phyloP scores from a whole-genome alignment of 192 early-diverging fungal genomes.

The Backusella australiensis region DNA sequence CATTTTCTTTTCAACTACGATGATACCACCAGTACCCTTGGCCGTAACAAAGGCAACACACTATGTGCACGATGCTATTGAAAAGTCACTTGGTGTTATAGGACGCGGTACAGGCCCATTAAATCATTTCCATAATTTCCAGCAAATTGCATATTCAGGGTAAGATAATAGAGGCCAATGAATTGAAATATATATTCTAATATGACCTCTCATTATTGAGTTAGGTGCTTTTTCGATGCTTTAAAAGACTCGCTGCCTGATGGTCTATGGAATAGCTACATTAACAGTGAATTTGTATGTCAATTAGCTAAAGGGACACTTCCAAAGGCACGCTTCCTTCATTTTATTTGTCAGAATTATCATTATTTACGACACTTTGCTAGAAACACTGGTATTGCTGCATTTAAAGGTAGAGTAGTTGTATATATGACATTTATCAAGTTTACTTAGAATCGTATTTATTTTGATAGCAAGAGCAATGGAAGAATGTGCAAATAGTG shows the following conservation, averaged over 20 bases:
- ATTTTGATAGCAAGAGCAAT: background rate
- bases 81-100: constrained; percentile 48
- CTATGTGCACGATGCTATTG: constrained; percentile 69
- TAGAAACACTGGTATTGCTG: constrained; percentile 68
- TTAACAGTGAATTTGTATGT: constrained; percentile 69
- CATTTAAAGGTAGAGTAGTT: constrained; percentile 58
- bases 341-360: constrained; percentile 86
- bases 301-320: constrained; percentile 73
- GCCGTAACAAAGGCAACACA: constrained; percentile 56
- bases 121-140: constrained; percentile 66
- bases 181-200: background rate
- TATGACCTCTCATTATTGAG: background rate
- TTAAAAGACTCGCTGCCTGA: constrained; percentile 20
- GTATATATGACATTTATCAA: background rate
- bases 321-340: constrained; percentile 59
- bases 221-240: constrained; percentile 20
- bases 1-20: background rate
- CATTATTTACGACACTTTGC: constrained; percentile 79
- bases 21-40: constrained; percentile 35
- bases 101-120: constrained; percentile 73
- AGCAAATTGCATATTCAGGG: constrained; percentile 42
- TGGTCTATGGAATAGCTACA: constrained; percentile 61
- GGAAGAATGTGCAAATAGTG: background rate
- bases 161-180: constrained; percentile 9
- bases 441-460: background rate